phyloP scores from a whole-genome alignment of 2,329 filamentous ascomycete genomes.

The Exserohilum rostratum region DNA sequence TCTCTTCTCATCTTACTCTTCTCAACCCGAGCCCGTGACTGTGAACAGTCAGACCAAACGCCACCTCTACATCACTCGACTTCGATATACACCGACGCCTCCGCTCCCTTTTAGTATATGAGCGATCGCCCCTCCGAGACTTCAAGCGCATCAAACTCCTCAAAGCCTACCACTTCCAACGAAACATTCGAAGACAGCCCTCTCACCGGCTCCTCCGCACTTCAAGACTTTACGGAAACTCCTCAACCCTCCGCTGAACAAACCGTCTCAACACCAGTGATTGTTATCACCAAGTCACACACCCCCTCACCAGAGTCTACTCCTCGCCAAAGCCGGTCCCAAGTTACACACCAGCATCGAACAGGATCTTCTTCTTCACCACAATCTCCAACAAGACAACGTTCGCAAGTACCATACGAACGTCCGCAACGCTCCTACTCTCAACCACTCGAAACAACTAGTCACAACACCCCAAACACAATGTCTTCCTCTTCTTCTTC shows the following conservation, averaged over 20 bases:
- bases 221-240: constrained; percentile 21
- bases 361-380: constrained; percentile 14
- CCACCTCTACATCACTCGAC: constrained; percentile 1
- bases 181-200: constrained; percentile 17
- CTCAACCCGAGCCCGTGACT: background rate
- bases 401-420: constrained; percentile 22
- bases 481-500: constrained; percentile 47
- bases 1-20: background rate
- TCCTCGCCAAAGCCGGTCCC: constrained; percentile 20
- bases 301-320: constrained; percentile 8
- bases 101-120: constrained; percentile 24
- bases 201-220: constrained; percentile 7
- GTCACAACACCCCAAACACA: constrained; percentile 7
- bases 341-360: constrained; percentile 13
- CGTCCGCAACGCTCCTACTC: constrained; percentile 22
- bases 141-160: constrained; percentile 33
- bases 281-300: constrained; percentile 25
- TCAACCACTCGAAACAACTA: constrained; percentile 15
- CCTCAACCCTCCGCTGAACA: constrained; percentile 32
- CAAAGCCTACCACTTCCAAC: constrained; percentile 16
- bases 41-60: constrained; percentile 9
- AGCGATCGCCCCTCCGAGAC: constrained; percentile 26
- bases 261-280: constrained; percentile 21
- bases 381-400: constrained; percentile 17
- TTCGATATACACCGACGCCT: constrained; percentile 5